Conservation (phyloP, 2,329 filamentous ascomycete species). For the Lecanicillium sp. region DNA sequence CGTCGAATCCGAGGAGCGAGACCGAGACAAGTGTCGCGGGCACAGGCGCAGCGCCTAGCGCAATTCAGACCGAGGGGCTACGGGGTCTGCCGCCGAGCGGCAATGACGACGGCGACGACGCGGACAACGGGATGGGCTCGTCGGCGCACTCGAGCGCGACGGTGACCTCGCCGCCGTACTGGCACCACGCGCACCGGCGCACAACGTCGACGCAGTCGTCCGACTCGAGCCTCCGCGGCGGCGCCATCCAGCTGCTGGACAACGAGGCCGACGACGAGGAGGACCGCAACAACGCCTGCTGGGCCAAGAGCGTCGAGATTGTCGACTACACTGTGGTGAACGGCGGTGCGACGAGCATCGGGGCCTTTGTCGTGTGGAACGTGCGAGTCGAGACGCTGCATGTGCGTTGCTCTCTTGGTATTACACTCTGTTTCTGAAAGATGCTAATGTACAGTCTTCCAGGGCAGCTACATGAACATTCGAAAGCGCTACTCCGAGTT, state of each 20-base stretch:
- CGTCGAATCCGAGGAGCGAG: background rate
- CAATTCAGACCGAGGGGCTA: too few relatives aligned
- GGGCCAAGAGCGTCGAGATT: slow-evolving; percentile 58
- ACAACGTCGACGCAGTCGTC: slow-evolving; percentile 39
- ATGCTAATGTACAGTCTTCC: slow-evolving; percentile 18
- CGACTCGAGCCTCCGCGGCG: slow-evolving; percentile 43
- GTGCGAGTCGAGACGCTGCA: slow-evolving; percentile 80
- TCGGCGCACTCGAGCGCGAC: slow-evolving; percentile 24
- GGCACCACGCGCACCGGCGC: slow-evolving; percentile 35
- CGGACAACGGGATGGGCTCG: slow-evolving; percentile 18
- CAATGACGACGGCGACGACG: background rate
- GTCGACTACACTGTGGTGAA: slow-evolving; percentile 52
- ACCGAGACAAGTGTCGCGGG: background rate
- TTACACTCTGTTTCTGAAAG: background rate
- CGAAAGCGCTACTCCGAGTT: slow-evolving; percentile 88
- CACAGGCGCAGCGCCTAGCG: too few relatives aligned
- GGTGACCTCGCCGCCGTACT: slow-evolving; percentile 39
- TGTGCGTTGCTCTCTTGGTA: too few relatives aligned
- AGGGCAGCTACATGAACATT: slow-evolving; percentile 58
- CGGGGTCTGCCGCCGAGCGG: background rate
- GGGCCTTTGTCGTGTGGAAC: slow-evolving; percentile 96
- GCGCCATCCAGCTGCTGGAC: slow-evolving; percentile 56
- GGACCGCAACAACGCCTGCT: slow-evolving; percentile 52
- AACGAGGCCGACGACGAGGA: slow-evolving; percentile 49
- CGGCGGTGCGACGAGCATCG: slow-evolving; percentile 52